These are phyloP conservation scores for Lodderomyces margitis DNA, from an alignment of 1,139 yeast species.

Conservation along the genomic window DNA sequence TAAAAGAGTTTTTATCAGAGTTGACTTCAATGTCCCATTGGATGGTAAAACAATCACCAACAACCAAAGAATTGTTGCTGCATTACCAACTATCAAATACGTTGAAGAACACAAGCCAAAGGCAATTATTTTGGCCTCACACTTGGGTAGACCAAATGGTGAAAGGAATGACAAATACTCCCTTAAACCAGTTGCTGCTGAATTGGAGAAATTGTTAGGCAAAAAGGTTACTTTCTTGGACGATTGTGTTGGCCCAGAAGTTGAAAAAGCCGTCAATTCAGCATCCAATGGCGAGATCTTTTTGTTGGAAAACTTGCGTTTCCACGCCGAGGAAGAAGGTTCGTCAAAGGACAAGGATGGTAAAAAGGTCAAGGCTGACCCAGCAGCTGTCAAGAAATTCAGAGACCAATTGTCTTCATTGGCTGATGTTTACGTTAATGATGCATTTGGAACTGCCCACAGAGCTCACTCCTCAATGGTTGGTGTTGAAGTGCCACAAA, in stretches of 20 bases:
- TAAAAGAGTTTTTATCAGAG: constrained; percentile 95
- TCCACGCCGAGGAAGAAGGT: constrained; percentile 96
- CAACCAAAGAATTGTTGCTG: constrained; percentile 98
- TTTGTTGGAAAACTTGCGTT: constrained; percentile 92
- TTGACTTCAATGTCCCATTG: constrained; percentile 95
- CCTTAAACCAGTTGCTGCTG: constrained; percentile 86
- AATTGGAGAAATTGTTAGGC: constrained; percentile 71
- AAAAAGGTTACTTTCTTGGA: constrained; percentile 69
- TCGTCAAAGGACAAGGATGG: constrained; percentile 72
- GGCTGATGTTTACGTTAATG: constrained; percentile 95
- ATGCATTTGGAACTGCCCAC: constrained; percentile 98
- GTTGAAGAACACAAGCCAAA: constrained; percentile 88
- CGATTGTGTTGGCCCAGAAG: constrained; percentile 89
- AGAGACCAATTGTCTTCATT: constrained; percentile 81
- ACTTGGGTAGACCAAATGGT: constrained; percentile 98
- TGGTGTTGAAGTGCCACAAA: constrained; percentile 87
- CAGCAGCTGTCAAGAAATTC: constrained; percentile 78
- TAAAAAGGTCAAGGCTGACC: constrained; percentile 83
- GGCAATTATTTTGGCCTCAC: constrained; percentile 88
- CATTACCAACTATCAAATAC: constrained; percentile 92
- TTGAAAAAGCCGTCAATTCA: constrained; percentile 68
- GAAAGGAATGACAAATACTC: constrained; percentile 80
- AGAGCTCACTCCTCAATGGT: constrained; percentile 99
- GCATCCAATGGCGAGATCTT: constrained; percentile 73
- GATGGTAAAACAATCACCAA: constrained; percentile 95